Evolutionary conservation across 164 flowering plant species (phyloP).

Genomic region (Vitis rotundifolia): DNA sequence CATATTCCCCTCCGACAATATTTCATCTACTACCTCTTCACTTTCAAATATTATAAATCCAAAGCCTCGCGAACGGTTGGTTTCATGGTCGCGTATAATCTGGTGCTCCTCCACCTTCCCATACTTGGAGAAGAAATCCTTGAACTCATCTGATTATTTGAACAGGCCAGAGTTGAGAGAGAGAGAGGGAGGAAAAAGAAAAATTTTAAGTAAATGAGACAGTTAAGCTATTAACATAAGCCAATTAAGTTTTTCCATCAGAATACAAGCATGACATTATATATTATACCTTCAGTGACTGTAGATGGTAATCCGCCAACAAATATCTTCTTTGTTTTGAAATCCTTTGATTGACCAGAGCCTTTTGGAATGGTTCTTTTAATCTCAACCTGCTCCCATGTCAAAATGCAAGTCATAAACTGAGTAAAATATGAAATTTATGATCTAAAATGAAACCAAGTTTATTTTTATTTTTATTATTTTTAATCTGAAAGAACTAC

Average conservation of each 20-base stretch:
- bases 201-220: too few relatives aligned
- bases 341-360: slow-evolving; percentile 39
- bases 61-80: too few relatives aligned
- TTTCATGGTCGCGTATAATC: too few relatives aligned
- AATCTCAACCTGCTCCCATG: slow-evolving; percentile 51
- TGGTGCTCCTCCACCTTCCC: slow-evolving; percentile 60
- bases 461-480: too few relatives aligned
- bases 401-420: not conserved
- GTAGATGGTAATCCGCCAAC: slow-evolving; percentile 67
- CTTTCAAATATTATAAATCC: too few relatives aligned
- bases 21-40: too few relatives aligned
- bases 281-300: slow-evolving; percentile 45
- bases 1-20: slow-evolving; percentile 24
- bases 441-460: too few relatives aligned
- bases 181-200: not conserved
- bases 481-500: not conserved
- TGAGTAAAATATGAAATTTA: too few relatives aligned
- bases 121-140: slow-evolving; percentile 56
- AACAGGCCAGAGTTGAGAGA: not conserved
- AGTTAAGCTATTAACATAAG: not conserved
- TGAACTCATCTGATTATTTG: slow-evolving; percentile 50
- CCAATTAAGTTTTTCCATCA: not conserved
- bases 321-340: slow-evolving; percentile 31
- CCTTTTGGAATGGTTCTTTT: slow-evolving; percentile 74
- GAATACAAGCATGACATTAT: not conserved